These are phyloP conservation scores for Elasticomyces elasticus DNA, from an alignment of 495 filamentous ascomycete species.

Conservation along the genomic window DNA sequence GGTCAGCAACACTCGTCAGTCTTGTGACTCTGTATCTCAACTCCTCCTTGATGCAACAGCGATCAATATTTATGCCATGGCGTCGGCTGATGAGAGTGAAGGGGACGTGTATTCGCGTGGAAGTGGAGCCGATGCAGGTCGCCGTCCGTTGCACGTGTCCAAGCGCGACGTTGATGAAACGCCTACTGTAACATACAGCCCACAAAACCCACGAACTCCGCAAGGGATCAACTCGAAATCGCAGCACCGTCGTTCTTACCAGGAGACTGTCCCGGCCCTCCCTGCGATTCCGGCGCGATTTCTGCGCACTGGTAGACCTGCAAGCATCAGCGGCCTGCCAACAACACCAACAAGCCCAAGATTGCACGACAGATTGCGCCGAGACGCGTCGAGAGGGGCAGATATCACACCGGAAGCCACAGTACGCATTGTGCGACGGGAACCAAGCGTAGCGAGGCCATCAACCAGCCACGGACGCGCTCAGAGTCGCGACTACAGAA, in stretches of 20 bases:
- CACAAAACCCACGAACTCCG: not conserved
- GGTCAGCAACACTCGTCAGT: too few species aligned
- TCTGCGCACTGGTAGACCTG: not conserved
- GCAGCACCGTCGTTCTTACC: not conserved
- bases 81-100: not conserved
- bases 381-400: not conserved
- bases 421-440: not conserved
- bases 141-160: not conserved
- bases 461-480: not conserved
- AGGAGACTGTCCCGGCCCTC: not conserved
- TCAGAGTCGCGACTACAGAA: not conserved
- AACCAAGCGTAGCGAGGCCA: not conserved
- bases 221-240: not conserved
- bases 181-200: not conserved
- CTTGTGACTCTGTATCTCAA: too few species aligned
- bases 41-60: too few species aligned
- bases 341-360: not conserved
- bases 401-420: not conserved
- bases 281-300: constrained; percentile 7
- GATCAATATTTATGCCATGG: not conserved
- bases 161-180: too few species aligned
- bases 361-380: not conserved
- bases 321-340: not conserved
- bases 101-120: not conserved
- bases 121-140: not conserved